These are phyloP conservation scores for Populus deltoides DNA, from an alignment of 345 rosid species.

Conservation along the genomic window DNA sequence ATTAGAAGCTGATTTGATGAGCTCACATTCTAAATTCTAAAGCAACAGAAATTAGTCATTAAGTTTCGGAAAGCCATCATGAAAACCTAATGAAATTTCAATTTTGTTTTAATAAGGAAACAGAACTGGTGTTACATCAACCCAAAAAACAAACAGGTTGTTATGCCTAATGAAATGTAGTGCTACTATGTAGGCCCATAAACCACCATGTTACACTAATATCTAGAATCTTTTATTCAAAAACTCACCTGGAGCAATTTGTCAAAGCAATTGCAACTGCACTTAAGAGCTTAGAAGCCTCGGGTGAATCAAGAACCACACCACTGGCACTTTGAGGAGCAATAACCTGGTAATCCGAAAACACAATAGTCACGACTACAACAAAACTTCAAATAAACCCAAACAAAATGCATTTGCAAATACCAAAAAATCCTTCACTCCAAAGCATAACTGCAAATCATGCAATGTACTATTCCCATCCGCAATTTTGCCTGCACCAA, in stretches of 20 bases:
- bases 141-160: background rate
- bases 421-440: constrained; percentile 91
- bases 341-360: constrained; percentile 53
- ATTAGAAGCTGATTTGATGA: constrained; percentile 2
- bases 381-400: background rate
- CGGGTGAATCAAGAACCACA: constrained; percentile 87
- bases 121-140: background rate
- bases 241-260: constrained; percentile 78
- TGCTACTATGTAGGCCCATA: background rate
- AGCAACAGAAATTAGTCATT: background rate
- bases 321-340: constrained; percentile 98
- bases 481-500: constrained; percentile 53
- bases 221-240: constrained; percentile 18
- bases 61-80: background rate
- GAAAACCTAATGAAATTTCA: background rate
- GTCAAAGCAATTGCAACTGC: constrained; percentile 88
- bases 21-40: background rate
- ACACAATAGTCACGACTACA: constrained; percentile 13
- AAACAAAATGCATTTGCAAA: constrained; percentile 11
- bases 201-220: constrained; percentile 9
- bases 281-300: constrained; percentile 92
- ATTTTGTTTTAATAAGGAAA: background rate
- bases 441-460: constrained; percentile 93
- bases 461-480: constrained; percentile 64
- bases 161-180: background rate